Base-by-base conservation (phyloP, 73 alveolate genomes). In the Blepharisma japonicum region DNA sequence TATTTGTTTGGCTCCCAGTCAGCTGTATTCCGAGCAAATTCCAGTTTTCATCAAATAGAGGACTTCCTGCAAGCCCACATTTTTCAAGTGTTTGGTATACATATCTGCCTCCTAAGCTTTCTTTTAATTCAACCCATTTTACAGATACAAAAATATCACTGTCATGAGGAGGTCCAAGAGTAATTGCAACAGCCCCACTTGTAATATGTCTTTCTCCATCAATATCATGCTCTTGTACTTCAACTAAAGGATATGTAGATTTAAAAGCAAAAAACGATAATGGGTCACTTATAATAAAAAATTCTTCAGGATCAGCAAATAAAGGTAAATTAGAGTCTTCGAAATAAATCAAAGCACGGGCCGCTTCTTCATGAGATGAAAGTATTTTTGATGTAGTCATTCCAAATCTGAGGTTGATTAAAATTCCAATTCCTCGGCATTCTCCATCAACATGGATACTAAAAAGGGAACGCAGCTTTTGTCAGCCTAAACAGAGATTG, bases 21-120 rank as follows among this genome's bases (percentile, higher is more conserved):
- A 53, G 67, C 23, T 53, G 67, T 53, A 53, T 53, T 2, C 67
- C 67, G 0, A 53, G 23, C n/a, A 53, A 20, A 11, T 53, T 53
- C 23, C n/a, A 53, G 23, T 53, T 20, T 20, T 53, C 67, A 53
- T 11, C n/a, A 53, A 53, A 53, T 53, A 53, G 4, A 53, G 67
- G 67, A 53, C 67, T 53, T 53, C 67, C 67, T 1, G 23, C 23
- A 53, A 20, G 67, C 23, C 67, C 67, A 53, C 67, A 53, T 53
- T 11, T 11, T 14, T 20, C 23, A 53, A 14, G 23, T 11, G 27
- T 14, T 53, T 53, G 27, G 23, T 53, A 53, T 53, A 53, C n/a
- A 11, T 14, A 53, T 53, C 67, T 53, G n/a, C 67, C 23, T 53
- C 67, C 67, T 2, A 53, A 20, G 23, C 67, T 53, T 53, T 53